Evolutionary conservation across 2,329 filamentous ascomycete species (phyloP), one percentile per base, ranked within the genome.

Genomic region (Drechslerella coelobrocha): DNA sequence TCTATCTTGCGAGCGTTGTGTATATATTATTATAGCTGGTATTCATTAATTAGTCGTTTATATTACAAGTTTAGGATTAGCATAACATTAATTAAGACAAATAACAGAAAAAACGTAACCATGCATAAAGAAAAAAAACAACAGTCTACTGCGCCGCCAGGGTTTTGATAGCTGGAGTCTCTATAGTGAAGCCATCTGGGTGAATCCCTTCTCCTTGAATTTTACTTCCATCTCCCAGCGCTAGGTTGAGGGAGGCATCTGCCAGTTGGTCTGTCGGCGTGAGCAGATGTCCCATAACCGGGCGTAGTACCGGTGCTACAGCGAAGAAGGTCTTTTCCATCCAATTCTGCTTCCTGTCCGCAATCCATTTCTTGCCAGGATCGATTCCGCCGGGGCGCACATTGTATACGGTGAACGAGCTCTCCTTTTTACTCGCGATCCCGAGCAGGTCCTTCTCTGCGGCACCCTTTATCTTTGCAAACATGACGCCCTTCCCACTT

Each of bases 401-500:
- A 9, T 83, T 85, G 73, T 84, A 83, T 1, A 84, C 81, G 27
- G 80, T 81, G 60, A 91, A 81, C 5, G n/a, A n/a, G n/a, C 79
- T 77, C 0, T 81, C 78, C 47, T 80, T 81, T 2, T 76, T 75
- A 1, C 78, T 77, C 2, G 79, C 77, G 73, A 90, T 77, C 0
- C 82, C 81, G 0, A 88, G 81, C 1, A 92, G 81, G 0, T 80
- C 78, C 1, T 81, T 73, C 78, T 92, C 89, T 0, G 85, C 83
- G 76, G 86, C 82, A 10, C 89, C 89, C 77, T 92, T 92, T 61
- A 89, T 82, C 10, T 83, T 80, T 0, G 81, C 86, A 75, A 85
- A 91, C 0, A 78, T 78, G 17, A 83, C 82, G 0, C 86, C 88
- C 23, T 78, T 78, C 72, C 76, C 75, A 14, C 75, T 37, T 12